Percentiles rank a stretch among this genome's conserved stretches.
These are phyloP conservation scores for Mucor velutinosus DNA, from an alignment of 371 early-diverging fungal genomes.

Conservation along the genomic window DNA sequence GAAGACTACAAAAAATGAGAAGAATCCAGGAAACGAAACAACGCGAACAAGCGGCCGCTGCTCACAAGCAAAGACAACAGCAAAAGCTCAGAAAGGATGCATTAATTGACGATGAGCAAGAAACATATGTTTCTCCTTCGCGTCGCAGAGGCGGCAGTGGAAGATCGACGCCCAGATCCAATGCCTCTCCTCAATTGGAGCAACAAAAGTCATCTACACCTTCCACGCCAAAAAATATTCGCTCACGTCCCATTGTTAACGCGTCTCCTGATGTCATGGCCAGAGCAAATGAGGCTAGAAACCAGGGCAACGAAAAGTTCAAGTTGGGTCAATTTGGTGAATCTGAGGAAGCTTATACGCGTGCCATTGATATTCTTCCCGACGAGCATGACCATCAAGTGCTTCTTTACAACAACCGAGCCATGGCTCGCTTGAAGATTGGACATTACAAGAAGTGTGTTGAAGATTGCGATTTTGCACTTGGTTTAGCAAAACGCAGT, in stretches of 20 bases:
- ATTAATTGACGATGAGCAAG: slow-evolving; percentile 25
- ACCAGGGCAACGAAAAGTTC: slow-evolving; percentile 79
- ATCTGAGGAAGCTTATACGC: slow-evolving; percentile 75
- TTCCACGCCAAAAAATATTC: neutral
- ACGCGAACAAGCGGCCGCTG: slow-evolving; percentile 13
- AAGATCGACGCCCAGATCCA: neutral
- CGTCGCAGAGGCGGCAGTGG: slow-evolving; percentile 15
- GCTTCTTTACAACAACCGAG: slow-evolving; percentile 84
- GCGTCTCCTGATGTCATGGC: slow-evolving; percentile 5
- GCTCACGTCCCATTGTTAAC: slow-evolving; percentile 17
- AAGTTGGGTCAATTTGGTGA: slow-evolving; percentile 89
- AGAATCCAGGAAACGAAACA: slow-evolving; percentile 4
- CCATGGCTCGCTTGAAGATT: slow-evolving; percentile 79
- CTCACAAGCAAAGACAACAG: slow-evolving; percentile 26
- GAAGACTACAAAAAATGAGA: slow-evolving; percentile 6
- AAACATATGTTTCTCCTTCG: slow-evolving; percentile 59
- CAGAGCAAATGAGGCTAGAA: slow-evolving; percentile 47
- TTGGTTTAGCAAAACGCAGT: slow-evolving; percentile 5
- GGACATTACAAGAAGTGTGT: slow-evolving; percentile 77
- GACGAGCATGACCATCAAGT: slow-evolving; percentile 65
- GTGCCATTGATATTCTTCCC: slow-evolving; percentile 65
- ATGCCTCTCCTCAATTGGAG: neutral
- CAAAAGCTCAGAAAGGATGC: slow-evolving; percentile 18
- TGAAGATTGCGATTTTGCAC: slow-evolving; percentile 53
- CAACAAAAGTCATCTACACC: neutral